phyloP scores from a whole-genome alignment of 495 filamentous ascomycete species.

The Lindgomyces ingoldianus region DNA sequence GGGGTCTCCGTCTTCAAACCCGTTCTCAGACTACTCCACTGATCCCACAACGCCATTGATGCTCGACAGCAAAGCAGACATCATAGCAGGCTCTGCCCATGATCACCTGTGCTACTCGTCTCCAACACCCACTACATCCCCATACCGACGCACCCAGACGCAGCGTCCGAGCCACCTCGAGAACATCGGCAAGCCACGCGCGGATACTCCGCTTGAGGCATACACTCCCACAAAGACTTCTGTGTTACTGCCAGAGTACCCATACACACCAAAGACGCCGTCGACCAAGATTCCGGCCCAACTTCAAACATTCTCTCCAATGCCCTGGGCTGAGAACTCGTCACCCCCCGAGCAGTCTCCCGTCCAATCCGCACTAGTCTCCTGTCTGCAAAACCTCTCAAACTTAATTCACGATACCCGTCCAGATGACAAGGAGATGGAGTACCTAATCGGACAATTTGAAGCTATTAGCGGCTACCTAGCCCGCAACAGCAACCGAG shows the following conservation, averaged over 20 bases:
- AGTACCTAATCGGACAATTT: constrained; percentile 15
- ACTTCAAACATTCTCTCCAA: neutral
- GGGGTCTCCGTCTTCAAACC: neutral
- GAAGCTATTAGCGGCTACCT: constrained; percentile 8
- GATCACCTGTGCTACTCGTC: too few relatives aligned
- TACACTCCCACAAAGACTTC: neutral
- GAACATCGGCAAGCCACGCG: neutral
- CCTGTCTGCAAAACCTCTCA: constrained; percentile 10
- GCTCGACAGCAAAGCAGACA: neutral
- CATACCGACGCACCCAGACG: too few relatives aligned
- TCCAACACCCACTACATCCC: too few relatives aligned
- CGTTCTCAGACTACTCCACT: neutral
- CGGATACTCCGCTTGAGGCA: neutral
- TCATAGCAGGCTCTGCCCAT: neutral
- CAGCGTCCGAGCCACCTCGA: neutral
- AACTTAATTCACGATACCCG: constrained; percentile 7
- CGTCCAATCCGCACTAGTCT: constrained; percentile 16
- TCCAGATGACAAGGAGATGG: constrained; percentile 25
- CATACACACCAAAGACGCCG: constrained; percentile 20
- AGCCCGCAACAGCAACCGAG: neutral
- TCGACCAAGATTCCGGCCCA: neutral
- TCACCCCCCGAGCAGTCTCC: neutral
- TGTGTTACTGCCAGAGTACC: constrained; percentile 1
- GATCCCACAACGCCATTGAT: neutral
- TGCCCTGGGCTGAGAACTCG: constrained; percentile 11